Conservation (phyloP, 2,329 filamentous ascomycete genomes). For the Domatiomyces globalis region DNA sequence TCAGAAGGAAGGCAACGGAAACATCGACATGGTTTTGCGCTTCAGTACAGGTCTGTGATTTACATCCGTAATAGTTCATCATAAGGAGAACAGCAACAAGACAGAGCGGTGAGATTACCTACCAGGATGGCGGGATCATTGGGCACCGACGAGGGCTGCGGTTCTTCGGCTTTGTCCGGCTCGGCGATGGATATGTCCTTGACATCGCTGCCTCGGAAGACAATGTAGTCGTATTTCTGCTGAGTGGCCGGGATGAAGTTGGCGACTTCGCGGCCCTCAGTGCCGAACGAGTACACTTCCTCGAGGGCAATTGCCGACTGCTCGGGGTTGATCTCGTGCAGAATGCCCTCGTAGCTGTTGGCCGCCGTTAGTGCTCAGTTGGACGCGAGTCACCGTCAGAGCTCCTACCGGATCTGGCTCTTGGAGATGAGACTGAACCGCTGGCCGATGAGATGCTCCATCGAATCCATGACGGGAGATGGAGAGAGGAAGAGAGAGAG, state of each 20-base stretch:
- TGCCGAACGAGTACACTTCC: conserved; percentile 87
- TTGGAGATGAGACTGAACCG: conserved; percentile 94
- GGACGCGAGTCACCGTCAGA: conserved; percentile 1
- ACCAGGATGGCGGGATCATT: conserved; percentile 93
- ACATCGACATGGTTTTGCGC: conserved; percentile 93
- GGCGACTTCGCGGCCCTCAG: conserved; percentile 70
- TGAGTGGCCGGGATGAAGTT: conserved; percentile 76
- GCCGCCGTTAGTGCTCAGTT: conserved; percentile 24
- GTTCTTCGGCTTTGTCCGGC: conserved; percentile 47
- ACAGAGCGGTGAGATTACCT: conserved; percentile 34
- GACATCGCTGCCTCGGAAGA: conserved; percentile 95
- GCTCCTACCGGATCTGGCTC: conserved; percentile 80
- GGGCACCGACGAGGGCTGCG: conserved; percentile 55
- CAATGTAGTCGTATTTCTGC: conserved; percentile 93
- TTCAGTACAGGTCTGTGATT: conserved; percentile 66
- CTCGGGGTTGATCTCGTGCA: conserved; percentile 97
- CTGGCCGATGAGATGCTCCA: conserved; percentile 45
- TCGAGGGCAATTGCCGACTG: conserved; percentile 93
- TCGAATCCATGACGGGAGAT: conserved; percentile 20
- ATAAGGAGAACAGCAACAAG: conserved; percentile 29
- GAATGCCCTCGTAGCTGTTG: conserved; percentile 76
- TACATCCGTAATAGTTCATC: conserved; percentile 99
- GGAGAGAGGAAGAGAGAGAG: conserved; percentile 16
- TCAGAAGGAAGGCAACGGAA: conserved; percentile 99
- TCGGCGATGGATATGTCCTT: conserved; percentile 95